Evolutionary conservation across 2,329 filamentous ascomycete species (phyloP).

Genomic region (Alternaria solani): DNA sequence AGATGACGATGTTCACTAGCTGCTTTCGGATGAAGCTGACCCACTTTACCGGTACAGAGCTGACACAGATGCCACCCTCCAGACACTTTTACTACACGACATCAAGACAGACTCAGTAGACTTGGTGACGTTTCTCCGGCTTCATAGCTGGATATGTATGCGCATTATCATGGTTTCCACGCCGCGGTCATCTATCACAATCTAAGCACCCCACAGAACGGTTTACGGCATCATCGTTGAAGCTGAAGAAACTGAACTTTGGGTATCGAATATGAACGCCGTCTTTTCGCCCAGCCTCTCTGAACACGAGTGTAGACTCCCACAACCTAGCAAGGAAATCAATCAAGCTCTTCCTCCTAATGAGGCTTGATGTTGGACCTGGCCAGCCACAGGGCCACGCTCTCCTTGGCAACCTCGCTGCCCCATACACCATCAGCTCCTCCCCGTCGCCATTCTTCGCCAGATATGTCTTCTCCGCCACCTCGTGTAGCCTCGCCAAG

Average conservation of each 20-base stretch:
- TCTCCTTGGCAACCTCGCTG: constrained; percentile 67
- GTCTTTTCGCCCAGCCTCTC: constrained; percentile 5
- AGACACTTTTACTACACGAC: background rate
- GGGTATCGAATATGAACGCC: constrained; percentile 25
- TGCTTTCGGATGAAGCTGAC: background rate
- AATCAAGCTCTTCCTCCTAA: constrained; percentile 17
- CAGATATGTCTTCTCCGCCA: constrained; percentile 59
- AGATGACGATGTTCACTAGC: background rate
- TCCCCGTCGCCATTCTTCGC: constrained; percentile 74
- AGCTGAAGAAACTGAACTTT: constrained; percentile 19
- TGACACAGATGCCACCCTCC: background rate
- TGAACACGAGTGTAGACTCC: background rate
- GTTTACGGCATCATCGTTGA: background rate
- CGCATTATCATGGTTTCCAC: background rate
- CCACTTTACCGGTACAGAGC: background rate
- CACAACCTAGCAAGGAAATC: background rate
- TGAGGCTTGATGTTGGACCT: constrained; percentile 44
- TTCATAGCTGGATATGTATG: background rate
- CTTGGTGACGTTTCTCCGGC: background rate
- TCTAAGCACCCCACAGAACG: background rate
- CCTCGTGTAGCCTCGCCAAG: constrained; percentile 78
- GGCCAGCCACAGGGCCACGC: constrained; percentile 68
- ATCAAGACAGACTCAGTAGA: background rate
- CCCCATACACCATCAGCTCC: constrained; percentile 71
- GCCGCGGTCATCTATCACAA: background rate